A percentile compares a stretch with the other conserved stretches of the same genome.
These are phyloP conservation scores for Hypoxylon sp. DNA, from an alignment of 2,329 filamentous ascomycete genomes.

Conservation along the genomic window DNA sequence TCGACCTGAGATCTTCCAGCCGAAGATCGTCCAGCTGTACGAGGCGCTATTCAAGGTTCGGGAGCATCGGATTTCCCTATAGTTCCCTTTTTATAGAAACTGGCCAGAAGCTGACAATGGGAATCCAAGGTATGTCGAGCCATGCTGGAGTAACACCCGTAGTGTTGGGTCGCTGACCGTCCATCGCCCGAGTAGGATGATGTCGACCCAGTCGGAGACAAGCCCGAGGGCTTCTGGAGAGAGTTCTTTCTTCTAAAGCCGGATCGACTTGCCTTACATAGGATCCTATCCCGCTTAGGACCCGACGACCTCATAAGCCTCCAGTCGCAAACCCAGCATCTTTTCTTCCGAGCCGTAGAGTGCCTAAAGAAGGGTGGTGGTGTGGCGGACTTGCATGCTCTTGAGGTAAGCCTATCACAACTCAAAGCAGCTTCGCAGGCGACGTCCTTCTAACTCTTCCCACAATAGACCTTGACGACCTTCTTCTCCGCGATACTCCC, in stretches of 20 bases:
- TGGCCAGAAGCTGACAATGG: constrained; percentile 46
- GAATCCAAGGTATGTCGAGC: constrained; percentile 47
- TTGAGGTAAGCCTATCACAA: constrained; percentile 74
- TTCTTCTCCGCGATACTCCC: constrained; percentile 85
- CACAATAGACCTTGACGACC: constrained; percentile 81
- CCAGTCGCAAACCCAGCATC: constrained; percentile 81
- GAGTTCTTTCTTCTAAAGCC: constrained; percentile 94
- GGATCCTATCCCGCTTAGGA: constrained; percentile 75
- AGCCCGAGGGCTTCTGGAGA: constrained; percentile 91
- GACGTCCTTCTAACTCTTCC: constrained; percentile 55
- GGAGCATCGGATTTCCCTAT: constrained; percentile 40
- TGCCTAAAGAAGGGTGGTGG: constrained; percentile 72
- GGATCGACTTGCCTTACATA: constrained; percentile 75
- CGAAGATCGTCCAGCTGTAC: constrained; percentile 93
- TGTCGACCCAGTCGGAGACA: constrained; percentile 71
- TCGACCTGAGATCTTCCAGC: constrained; percentile 90
- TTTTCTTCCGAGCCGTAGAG: constrained; percentile 80
- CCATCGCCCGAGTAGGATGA: constrained; percentile 61
- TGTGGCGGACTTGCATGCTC: constrained; percentile 79
- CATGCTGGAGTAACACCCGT: constrained; percentile 10
- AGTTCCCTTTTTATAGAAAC: constrained; percentile 32
- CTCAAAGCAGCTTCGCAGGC: not conserved
- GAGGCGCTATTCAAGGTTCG: constrained; percentile 82
- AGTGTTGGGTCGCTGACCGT: constrained; percentile 43
- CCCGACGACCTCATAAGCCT: constrained; percentile 81